A percentile compares a stretch with the other conserved stretches of the same genome.
phyloP scores from a whole-genome alignment of 2,329 filamentous ascomycete species.

The Pestalotiopsis sp. region DNA sequence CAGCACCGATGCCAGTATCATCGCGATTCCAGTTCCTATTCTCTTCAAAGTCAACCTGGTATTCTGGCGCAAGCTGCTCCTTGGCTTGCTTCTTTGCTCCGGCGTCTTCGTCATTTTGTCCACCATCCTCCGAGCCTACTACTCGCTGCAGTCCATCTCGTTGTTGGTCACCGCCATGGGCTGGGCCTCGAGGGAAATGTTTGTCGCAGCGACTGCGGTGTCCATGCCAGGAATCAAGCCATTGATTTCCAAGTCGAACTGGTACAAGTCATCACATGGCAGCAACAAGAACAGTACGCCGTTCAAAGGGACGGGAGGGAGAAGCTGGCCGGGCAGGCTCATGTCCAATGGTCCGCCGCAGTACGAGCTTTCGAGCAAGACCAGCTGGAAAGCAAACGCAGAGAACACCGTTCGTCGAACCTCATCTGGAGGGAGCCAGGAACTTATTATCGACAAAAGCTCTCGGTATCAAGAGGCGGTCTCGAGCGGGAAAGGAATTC shows the following conservation, averaged over 20 bases:
- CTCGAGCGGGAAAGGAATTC: not conserved
- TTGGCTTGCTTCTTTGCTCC: conserved; percentile 6
- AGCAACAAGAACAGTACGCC: not conserved
- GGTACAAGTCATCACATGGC: not conserved
- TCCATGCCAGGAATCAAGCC: conserved; percentile 11
- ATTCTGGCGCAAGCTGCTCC: conserved; percentile 3
- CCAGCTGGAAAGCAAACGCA: not conserved
- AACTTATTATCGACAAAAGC: not conserved
- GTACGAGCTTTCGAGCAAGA: not conserved
- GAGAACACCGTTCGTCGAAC: not conserved
- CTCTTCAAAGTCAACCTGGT: conserved; percentile 8
- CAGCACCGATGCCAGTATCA: conserved; percentile 9
- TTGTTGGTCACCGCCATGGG: not conserved
- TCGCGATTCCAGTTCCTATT: conserved; percentile 10
- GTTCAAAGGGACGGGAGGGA: not conserved
- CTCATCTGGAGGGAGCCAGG: not conserved
- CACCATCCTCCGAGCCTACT: conserved; percentile 1
- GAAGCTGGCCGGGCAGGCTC: not conserved
- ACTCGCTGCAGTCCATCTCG: conserved; percentile 4
- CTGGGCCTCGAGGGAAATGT: conserved; percentile 11
- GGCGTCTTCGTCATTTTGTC: conserved; percentile 9
- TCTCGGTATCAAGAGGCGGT: not conserved
- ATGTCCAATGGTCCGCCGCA: not conserved
- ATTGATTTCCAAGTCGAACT: conserved; percentile 6
- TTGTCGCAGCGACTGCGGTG: conserved; percentile 10